Conservation (phyloP, 1,284 basidiomycete genomes). For the Cryptococcus amylolentus region DNA sequence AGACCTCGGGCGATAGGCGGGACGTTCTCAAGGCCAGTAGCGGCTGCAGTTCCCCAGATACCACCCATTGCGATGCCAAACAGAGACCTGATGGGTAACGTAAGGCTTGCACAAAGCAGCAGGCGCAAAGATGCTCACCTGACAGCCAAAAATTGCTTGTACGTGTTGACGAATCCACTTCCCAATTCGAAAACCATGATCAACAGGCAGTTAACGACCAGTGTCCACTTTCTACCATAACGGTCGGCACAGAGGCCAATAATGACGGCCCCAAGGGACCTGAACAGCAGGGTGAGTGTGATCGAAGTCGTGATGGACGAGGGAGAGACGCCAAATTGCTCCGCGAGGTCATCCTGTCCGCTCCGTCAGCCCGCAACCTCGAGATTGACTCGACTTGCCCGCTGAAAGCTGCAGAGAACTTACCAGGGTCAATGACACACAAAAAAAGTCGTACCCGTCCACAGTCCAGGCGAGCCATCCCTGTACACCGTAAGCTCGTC, state of each 20-base stretch:
- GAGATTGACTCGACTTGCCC: no score
- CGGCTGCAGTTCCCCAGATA: constrained; percentile 50
- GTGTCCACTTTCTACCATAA: constrained; percentile 89
- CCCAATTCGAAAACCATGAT: constrained; percentile 75
- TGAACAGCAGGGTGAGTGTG: constrained; percentile 87
- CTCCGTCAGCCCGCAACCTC: no score
- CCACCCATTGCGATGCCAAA: constrained; percentile 82
- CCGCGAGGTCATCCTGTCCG: constrained; percentile 51
- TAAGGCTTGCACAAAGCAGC: not conserved
- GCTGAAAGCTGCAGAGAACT: no score
- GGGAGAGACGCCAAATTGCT: constrained; percentile 36
- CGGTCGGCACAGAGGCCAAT: constrained; percentile 76
- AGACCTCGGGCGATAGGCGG: constrained; percentile 82
- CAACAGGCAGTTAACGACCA: constrained; percentile 70
- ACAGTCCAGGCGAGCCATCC: constrained; percentile 62
- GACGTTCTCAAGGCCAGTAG: constrained; percentile 75
- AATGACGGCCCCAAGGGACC: constrained; percentile 78
- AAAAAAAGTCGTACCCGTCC: constrained; percentile 61
- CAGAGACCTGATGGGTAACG: constrained; percentile 57
- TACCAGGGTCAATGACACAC: constrained; percentile 67
- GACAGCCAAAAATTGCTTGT: constrained; percentile 53
- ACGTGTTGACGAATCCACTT: constrained; percentile 54
- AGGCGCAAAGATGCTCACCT: constrained; percentile 30
- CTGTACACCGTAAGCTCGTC: constrained; percentile 31
- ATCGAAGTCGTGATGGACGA: constrained; percentile 62